phyloP scores from a whole-genome alignment of 192 early-diverging fungal genomes.

The Linnemannia hyalina region DNA sequence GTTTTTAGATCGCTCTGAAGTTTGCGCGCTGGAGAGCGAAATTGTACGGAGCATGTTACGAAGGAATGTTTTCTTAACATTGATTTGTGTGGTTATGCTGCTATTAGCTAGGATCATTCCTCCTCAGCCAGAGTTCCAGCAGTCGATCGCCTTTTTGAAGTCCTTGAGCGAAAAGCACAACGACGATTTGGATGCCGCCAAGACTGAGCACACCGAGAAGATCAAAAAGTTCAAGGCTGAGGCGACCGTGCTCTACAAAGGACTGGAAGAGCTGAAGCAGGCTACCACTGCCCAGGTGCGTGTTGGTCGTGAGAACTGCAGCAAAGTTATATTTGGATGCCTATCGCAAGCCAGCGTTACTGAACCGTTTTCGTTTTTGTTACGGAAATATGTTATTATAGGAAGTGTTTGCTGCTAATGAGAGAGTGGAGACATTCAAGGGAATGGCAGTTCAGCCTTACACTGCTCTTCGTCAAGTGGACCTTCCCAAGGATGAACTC shows the following conservation, averaged over 20 bases:
- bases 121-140: constrained; percentile 13
- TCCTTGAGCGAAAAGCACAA: constrained; percentile 32
- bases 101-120: constrained; percentile 21
- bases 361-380: neutral
- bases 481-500: constrained; percentile 43
- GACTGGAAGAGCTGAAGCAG: constrained; percentile 56
- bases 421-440: constrained; percentile 33
- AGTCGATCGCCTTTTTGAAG: constrained; percentile 23
- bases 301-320: neutral
- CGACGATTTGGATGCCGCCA: constrained; percentile 41
- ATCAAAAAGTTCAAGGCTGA: constrained; percentile 55
- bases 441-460: constrained; percentile 48
- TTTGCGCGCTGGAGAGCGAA: constrained; percentile 28
- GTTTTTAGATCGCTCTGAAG: constrained; percentile 45
- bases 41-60: neutral
- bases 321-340: neutral
- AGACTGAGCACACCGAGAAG: constrained; percentile 55
- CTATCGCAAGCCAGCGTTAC: neutral
- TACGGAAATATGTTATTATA: neutral
- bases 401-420: constrained; percentile 48
- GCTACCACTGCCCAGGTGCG: constrained; percentile 55
- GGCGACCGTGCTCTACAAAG: constrained; percentile 47
- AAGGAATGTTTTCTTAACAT: neutral
- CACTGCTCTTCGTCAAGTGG: constrained; percentile 23
- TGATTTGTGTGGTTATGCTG: neutral